A percentile compares a stretch with the other conserved stretches of the same genome.
phyloP scores from a whole-genome alignment of 2,329 filamentous ascomycete genomes.

The Colletotrichum euphorbiae region DNA sequence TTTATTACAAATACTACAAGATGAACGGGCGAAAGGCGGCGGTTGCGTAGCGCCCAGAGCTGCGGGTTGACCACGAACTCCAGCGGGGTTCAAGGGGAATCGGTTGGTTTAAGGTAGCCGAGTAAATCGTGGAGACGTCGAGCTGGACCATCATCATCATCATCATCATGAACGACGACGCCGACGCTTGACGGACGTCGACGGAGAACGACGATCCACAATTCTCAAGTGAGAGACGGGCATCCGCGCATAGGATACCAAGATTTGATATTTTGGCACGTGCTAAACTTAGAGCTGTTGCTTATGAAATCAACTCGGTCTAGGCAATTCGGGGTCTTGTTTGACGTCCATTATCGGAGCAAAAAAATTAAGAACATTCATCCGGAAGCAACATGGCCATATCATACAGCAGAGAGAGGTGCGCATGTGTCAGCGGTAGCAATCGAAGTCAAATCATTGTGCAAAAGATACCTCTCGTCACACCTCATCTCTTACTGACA shows the following conservation, averaged over 20 bases:
- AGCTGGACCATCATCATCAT: not conserved
- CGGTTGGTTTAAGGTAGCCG: conserved; percentile 6
- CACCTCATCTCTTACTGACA: conserved; percentile 11
- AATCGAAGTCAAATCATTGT: conserved; percentile 5
- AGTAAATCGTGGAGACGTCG: not conserved
- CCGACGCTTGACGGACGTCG: not conserved
- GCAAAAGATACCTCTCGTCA: conserved; percentile 3
- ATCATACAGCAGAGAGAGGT: not conserved
- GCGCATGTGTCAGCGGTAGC: conserved; percentile 13
- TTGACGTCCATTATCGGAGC: conserved; percentile 18
- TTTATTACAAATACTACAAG: conserved; percentile 36
- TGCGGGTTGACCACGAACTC: not conserved
- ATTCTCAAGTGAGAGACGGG: not conserved
- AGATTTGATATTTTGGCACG: conserved; percentile 12
- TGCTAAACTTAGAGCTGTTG: conserved; percentile 11
- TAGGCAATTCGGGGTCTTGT: not conserved
- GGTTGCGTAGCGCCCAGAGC: conserved; percentile 13
- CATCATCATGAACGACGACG: not conserved
- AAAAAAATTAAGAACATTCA: not conserved
- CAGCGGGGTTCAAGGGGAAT: not conserved
- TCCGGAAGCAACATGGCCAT: conserved; percentile 2
- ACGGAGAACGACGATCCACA: conserved; percentile 8
- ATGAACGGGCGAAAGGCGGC: conserved; percentile 12
- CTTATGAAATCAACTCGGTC: conserved; percentile 14
- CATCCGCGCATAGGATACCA: not conserved